Evolutionary conservation across 345 rosid species (phyloP).

Genomic region (Syzygium jambos): DNA sequence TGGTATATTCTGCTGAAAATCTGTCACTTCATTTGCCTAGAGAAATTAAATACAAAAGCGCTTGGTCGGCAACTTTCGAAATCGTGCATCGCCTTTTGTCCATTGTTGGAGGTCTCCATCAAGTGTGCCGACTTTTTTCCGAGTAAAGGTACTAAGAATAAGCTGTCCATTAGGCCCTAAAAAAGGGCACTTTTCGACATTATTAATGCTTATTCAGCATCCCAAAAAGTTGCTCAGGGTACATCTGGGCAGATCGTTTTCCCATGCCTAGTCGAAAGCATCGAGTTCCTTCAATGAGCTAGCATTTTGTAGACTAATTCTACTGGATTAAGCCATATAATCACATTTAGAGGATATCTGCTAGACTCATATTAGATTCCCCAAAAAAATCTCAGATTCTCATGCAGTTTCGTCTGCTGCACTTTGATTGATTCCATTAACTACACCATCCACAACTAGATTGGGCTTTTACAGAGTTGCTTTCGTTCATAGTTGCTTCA

Average conservation of each 20-base stretch:
- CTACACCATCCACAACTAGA: background rate
- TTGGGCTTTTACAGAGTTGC: background rate
- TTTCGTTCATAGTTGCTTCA: background rate
- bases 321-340: background rate
- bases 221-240: background rate
- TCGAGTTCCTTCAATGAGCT: background rate
- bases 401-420: background rate
- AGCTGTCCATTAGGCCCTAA: background rate
- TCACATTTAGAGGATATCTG: background rate
- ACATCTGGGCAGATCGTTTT: background rate
- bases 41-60: background rate
- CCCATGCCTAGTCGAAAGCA: background rate
- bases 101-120: background rate
- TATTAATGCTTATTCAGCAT: background rate
- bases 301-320: background rate
- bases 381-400: background rate
- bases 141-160: background rate
- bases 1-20: background rate
- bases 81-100: background rate
- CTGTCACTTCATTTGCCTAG: background rate
- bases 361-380: background rate
- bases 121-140: background rate
- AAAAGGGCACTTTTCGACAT: background rate
- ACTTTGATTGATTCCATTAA: background rate
- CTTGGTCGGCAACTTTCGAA: background rate